phyloP scores from a whole-genome alignment of 2,329 filamentous ascomycete genomes.

The Paracamarosporium sp. region DNA sequence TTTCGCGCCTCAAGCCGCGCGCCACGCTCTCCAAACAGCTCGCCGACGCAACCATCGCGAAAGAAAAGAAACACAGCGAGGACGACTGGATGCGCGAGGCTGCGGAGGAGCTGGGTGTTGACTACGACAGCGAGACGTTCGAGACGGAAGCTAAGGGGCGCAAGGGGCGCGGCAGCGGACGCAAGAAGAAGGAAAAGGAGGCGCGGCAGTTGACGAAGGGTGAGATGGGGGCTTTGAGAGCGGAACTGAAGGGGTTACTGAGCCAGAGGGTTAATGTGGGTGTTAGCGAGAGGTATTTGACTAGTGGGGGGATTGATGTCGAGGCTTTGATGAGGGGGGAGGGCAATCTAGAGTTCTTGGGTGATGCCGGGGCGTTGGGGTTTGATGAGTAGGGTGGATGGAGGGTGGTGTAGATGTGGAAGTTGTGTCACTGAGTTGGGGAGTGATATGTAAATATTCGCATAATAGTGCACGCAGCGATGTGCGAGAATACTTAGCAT shows the following conservation, averaged over 20 bases:
- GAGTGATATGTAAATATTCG: neutral
- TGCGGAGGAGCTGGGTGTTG: slow-evolving; percentile 90
- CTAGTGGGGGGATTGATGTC: slow-evolving; percentile 83
- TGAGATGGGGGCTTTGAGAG: slow-evolving; percentile 73
- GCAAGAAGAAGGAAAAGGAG: slow-evolving; percentile 77
- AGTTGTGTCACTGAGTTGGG: neutral
- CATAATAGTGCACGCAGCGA: too few species aligned
- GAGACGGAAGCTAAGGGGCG: slow-evolving; percentile 66
- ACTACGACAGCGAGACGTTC: slow-evolving; percentile 90
- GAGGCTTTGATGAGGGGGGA: slow-evolving; percentile 68
- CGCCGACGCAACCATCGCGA: slow-evolving; percentile 81
- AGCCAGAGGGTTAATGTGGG: slow-evolving; percentile 81
- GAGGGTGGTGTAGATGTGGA: neutral
- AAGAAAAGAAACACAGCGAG: slow-evolving; percentile 84
- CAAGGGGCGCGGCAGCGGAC: slow-evolving; percentile 68
- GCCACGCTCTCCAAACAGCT: slow-evolving; percentile 85
- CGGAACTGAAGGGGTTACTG: slow-evolving; percentile 75
- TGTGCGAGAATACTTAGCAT: neutral
- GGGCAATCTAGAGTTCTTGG: slow-evolving; percentile 71
- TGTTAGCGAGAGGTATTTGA: slow-evolving; percentile 86
- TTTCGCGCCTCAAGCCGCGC: slow-evolving; percentile 76
- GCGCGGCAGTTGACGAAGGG: slow-evolving; percentile 72
- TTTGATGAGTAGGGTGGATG: slow-evolving; percentile 30
- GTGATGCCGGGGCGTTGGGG: slow-evolving; percentile 58
- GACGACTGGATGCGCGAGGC: slow-evolving; percentile 84